Percentiles rank a stretch among this genome's conserved stretches.
Evolutionary conservation across 2,329 filamentous ascomycete species (phyloP).

Genomic region (Diaporthe humulicola): DNA sequence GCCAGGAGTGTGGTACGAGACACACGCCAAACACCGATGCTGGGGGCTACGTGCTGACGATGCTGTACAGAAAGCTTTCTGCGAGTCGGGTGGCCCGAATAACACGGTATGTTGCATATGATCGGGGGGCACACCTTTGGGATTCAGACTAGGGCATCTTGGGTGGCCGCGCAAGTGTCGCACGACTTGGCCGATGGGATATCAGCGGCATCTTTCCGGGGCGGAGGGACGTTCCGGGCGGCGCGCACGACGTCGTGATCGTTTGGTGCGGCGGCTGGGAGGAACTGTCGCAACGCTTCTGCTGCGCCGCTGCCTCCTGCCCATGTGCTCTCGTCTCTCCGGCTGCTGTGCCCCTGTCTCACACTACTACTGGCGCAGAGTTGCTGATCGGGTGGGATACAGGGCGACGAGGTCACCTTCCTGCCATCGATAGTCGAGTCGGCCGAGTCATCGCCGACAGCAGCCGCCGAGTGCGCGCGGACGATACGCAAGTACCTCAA

Average conservation of each 20-base stretch:
- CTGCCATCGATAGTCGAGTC: slow-evolving; percentile 94
- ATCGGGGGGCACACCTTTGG: neutral
- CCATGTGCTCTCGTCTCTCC: neutral
- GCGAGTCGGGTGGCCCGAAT: slow-evolving; percentile 77
- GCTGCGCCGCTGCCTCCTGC: neutral
- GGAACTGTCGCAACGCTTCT: neutral
- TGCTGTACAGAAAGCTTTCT: slow-evolving; percentile 77
- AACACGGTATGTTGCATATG: slow-evolving; percentile 59
- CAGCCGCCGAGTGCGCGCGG: slow-evolving; percentile 84
- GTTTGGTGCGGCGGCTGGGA: neutral
- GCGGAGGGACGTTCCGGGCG: neutral
- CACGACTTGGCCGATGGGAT: slow-evolving; percentile 1
- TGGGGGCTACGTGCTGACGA: slow-evolving; percentile 39
- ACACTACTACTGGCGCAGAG: slow-evolving; percentile 36
- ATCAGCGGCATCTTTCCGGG: neutral
- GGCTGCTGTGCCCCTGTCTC: neutral
- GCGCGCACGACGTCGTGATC: neutral
- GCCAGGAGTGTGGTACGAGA: slow-evolving; percentile 74
- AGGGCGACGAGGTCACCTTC: slow-evolving; percentile 92
- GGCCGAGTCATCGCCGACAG: slow-evolving; percentile 90
- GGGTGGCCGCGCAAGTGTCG: neutral
- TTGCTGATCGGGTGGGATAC: slow-evolving; percentile 33
- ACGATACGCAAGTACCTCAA: slow-evolving; percentile 86
- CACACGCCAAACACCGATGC: slow-evolving; percentile 6
- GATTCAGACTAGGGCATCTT: neutral